phyloP scores from a whole-genome alignment of 805 yeast genomes.

The Sporopachydermia quercuum region DNA sequence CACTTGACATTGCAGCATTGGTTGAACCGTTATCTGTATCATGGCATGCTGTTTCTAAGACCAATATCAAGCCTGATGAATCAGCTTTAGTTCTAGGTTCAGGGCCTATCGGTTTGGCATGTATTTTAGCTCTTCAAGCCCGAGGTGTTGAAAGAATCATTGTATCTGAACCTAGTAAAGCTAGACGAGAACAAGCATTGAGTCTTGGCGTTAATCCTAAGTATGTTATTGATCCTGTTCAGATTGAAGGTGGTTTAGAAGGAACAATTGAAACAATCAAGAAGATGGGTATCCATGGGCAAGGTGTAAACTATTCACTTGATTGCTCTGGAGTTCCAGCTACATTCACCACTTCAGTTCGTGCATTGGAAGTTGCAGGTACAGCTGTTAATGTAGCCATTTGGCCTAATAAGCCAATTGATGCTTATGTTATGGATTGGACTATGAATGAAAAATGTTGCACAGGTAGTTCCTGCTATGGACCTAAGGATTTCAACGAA shows the following conservation, averaged over 20 bases:
- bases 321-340: conserved; percentile 42
- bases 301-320: conserved; percentile 34
- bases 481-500: conserved; percentile 38
- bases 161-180: conserved; percentile 34
- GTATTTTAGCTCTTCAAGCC: conserved; percentile 35
- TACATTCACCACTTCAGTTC: conserved; percentile 36
- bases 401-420: conserved; percentile 39
- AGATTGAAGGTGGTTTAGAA: conserved; percentile 20
- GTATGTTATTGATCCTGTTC: conserved; percentile 33
- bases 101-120: conserved; percentile 40
- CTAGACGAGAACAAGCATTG: conserved; percentile 25
- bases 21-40: conserved; percentile 46
- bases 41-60: conserved; percentile 38
- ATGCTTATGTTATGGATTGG: conserved; percentile 38
- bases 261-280: conserved; percentile 23
- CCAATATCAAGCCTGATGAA: conserved; percentile 26
- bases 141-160: conserved; percentile 28
- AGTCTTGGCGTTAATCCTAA: conserved; percentile 24
- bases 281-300: conserved; percentile 23
- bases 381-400: conserved; percentile 50
- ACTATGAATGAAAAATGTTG: conserved; percentile 39
- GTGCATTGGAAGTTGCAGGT: conserved; percentile 37
- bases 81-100: conserved; percentile 36
- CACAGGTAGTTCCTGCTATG: conserved; percentile 50
- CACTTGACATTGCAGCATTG: conserved; percentile 33